A percentile compares a stretch with the other conserved stretches of the same genome.
phyloP scores from a whole-genome alignment of 2,329 filamentous ascomycete species.

The Phaeosphaeriaceae sp. region DNA sequence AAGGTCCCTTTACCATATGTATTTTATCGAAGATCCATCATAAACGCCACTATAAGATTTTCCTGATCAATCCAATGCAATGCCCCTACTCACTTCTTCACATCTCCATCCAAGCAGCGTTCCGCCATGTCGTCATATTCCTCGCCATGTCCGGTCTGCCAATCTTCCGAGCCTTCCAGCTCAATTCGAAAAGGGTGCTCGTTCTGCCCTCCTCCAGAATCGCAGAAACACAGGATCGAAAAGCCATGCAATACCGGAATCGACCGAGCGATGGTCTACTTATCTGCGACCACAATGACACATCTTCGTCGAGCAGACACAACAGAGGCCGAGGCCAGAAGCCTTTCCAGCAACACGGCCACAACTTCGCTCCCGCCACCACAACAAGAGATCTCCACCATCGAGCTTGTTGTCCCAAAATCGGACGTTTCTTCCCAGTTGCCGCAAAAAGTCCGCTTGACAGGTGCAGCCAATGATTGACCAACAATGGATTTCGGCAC shows the following conservation, averaged over 20 bases:
- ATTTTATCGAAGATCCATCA: too few species aligned
- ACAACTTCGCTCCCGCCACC: too few species aligned
- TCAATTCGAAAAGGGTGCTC: neutral
- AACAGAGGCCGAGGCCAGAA: too few species aligned
- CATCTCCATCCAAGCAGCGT: neutral
- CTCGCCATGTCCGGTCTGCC: slow-evolving; percentile 6
- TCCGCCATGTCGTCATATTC: neutral
- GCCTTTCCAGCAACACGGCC: too few species aligned
- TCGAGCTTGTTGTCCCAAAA: neutral
- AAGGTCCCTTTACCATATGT: too few species aligned
- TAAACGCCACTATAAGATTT: too few species aligned
- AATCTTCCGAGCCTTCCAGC: neutral
- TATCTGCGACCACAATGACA: too few species aligned
- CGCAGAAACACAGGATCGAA: neutral
- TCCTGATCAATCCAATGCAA: too few species aligned
- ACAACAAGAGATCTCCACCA: neutral
- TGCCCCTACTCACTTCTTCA: neutral
- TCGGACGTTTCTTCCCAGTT: neutral
- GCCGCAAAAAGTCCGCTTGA: neutral
- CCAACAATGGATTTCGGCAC: neutral
- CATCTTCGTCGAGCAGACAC: too few species aligned
- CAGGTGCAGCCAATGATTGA: neutral
- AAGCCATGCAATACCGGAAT: neutral
- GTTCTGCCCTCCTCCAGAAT: neutral
- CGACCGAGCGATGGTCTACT: neutral